Percentiles rank a stretch among this genome's conserved stretches.
Evolutionary conservation across 805 yeast species (phyloP).

Genomic region (Lachancea mirantina): DNA sequence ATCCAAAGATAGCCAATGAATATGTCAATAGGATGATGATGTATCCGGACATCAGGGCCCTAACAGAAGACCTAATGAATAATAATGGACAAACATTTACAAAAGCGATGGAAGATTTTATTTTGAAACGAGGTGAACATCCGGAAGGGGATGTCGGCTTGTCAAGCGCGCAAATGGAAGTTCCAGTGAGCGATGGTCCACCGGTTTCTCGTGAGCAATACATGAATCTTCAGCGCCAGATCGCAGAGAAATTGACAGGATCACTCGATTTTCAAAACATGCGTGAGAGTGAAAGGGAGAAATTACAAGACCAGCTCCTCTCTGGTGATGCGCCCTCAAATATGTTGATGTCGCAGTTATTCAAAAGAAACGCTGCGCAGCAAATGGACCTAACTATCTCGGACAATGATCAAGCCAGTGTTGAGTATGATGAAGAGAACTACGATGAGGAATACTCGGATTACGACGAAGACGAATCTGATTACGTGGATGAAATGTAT

Average conservation of each 20-base stretch:
- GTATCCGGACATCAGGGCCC: conserved; percentile 43
- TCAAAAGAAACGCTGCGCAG: conserved; percentile 21
- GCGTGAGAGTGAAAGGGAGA: conserved; percentile 26
- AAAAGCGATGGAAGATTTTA: conserved; percentile 71
- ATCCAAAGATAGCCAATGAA: conserved; percentile 30
- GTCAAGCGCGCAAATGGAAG: conserved; percentile 15
- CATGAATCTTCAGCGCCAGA: conserved; percentile 25
- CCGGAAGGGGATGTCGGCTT: background rate
- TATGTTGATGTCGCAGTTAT: conserved; percentile 23
- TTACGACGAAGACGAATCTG: conserved; percentile 17
- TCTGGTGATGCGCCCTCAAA: conserved; percentile 26
- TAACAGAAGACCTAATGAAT: conserved; percentile 74
- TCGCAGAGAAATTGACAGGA: conserved; percentile 28
- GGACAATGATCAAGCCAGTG: conserved; percentile 3
- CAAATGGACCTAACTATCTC: conserved; percentile 6
- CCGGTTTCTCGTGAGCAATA: conserved; percentile 28
- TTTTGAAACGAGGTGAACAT: conserved; percentile 35
- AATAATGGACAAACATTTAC: conserved; percentile 74
- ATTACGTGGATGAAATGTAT: conserved; percentile 21
- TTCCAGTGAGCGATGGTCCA: conserved; percentile 26
- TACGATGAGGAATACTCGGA: conserved; percentile 7
- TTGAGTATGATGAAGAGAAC: conserved; percentile 9
- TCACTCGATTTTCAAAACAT: conserved; percentile 24
- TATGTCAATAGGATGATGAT: conserved; percentile 27
- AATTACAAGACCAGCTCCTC: conserved; percentile 26